These are phyloP conservation scores for Sonneratia alba DNA, from an alignment of 345 rosid genomes.

Conservation along the genomic window DNA sequence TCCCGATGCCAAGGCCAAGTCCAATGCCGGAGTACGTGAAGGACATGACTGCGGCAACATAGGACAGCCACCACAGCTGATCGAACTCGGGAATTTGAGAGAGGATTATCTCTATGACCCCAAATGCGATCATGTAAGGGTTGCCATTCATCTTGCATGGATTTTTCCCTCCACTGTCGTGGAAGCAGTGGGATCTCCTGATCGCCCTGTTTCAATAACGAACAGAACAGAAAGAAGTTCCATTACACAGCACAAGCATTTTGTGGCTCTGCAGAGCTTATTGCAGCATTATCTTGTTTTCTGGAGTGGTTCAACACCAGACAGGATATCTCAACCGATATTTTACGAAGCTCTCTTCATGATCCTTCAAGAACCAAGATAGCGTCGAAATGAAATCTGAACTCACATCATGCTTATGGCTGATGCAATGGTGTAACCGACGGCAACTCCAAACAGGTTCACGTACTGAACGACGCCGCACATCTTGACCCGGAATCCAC, in stretches of 20 bases:
- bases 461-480: slow-evolving; percentile 63
- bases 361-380: not conserved
- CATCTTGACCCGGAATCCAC: slow-evolving; percentile 44
- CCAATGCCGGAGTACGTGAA: slow-evolving; percentile 39
- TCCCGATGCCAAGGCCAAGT: slow-evolving; percentile 36
- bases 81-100: slow-evolving; percentile 45
- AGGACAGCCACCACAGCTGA: slow-evolving; percentile 47
- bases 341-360: too few relatives aligned
- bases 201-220: slow-evolving; percentile 30
- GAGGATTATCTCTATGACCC: slow-evolving; percentile 27
- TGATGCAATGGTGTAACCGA: slow-evolving; percentile 71
- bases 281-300: not conserved
- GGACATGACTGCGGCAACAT: slow-evolving; percentile 43
- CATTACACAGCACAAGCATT: not conserved
- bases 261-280: not conserved
- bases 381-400: not conserved
- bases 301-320: too few relatives aligned
- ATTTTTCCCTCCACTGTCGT: slow-evolving; percentile 28
- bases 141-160: slow-evolving; percentile 41
- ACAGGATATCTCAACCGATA: too few relatives aligned
- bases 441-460: slow-evolving; percentile 64
- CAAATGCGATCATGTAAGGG: slow-evolving; percentile 54
- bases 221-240: slow-evolving; percentile 4
- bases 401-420: slow-evolving; percentile 62
- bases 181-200: slow-evolving; percentile 54